Conservation (phyloP, 106 monocot species). For the Vanilla planifolia region DNA sequence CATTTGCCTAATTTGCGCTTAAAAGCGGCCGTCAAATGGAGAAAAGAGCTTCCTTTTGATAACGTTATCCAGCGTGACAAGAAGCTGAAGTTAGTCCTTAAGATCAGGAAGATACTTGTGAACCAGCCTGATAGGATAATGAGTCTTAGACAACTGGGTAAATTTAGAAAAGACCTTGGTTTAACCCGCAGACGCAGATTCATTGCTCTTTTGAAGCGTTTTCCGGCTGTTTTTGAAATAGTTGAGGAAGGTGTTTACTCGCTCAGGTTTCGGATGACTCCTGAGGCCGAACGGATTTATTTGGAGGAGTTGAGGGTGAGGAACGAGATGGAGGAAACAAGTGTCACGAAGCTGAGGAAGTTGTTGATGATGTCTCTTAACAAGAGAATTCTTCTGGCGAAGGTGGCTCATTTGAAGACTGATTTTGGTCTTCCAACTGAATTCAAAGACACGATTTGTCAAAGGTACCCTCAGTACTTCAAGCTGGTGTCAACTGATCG, state of each 20-base stretch:
- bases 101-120: constrained; percentile 91
- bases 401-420: constrained; percentile 75
- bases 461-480: constrained; percentile 87
- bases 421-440: constrained; percentile 83
- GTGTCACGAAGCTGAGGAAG: constrained; percentile 72
- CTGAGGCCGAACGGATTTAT: constrained; percentile 73
- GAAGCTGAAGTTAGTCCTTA: constrained; percentile 90
- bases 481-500: constrained; percentile 65
- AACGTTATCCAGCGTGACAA: constrained; percentile 93
- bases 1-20: constrained; percentile 9
- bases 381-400: constrained; percentile 73
- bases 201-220: constrained; percentile 77
- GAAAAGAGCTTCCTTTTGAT: constrained; percentile 88
- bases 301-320: constrained; percentile 67
- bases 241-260: constrained; percentile 95
- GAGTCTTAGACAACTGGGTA: constrained; percentile 72
- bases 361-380: constrained; percentile 91
- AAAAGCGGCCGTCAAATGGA: constrained; percentile 54
- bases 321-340: constrained; percentile 71
- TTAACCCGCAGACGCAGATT: constrained; percentile 86
- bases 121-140: constrained; percentile 81
- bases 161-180: constrained; percentile 67
- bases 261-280: constrained; percentile 67
- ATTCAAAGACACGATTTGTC: constrained; percentile 63
- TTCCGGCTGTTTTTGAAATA: constrained; percentile 87